Percentiles rank a stretch among this genome's conserved stretches.
Conservation (phyloP, 305 asterid species). For the Fraxinus angustifolia region DNA sequence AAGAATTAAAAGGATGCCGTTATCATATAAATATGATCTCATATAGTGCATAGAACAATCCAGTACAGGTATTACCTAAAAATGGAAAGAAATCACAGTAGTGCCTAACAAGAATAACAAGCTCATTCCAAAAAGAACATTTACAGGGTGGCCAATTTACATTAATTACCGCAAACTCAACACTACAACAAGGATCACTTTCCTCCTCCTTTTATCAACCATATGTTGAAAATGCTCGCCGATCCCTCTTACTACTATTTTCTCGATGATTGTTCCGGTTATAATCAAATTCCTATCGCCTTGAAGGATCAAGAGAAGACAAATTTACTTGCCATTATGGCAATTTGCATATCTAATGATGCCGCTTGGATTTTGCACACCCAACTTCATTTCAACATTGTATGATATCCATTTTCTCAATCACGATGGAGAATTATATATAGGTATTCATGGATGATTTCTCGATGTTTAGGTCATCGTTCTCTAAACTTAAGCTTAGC, state of each 20-base stretch:
- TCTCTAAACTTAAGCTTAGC: neutral
- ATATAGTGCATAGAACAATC: neutral
- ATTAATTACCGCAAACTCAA: neutral
- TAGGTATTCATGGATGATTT: neutral
- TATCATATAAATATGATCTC: neutral
- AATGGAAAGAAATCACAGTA: neutral
- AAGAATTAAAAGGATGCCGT: neutral
- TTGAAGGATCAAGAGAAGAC: neutral
- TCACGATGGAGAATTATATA: neutral
- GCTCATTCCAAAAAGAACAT: neutral
- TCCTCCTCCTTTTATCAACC: neutral
- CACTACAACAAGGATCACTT: neutral
- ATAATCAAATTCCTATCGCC: neutral
- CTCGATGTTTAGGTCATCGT: neutral
- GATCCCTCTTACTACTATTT: neutral
- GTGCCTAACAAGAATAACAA: neutral
- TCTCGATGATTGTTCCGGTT: neutral
- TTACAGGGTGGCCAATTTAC: neutral
- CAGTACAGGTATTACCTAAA: neutral
- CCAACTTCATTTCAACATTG: neutral
- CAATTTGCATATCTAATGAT: neutral
- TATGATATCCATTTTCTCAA: neutral
- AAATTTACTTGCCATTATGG: neutral
- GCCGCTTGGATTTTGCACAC: neutral
- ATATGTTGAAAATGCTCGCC: neutral